These are phyloP conservation scores for Singerocomus inundabilis DNA, from an alignment of 1,284 basidiomycete genomes.

Conservation along the genomic window DNA sequence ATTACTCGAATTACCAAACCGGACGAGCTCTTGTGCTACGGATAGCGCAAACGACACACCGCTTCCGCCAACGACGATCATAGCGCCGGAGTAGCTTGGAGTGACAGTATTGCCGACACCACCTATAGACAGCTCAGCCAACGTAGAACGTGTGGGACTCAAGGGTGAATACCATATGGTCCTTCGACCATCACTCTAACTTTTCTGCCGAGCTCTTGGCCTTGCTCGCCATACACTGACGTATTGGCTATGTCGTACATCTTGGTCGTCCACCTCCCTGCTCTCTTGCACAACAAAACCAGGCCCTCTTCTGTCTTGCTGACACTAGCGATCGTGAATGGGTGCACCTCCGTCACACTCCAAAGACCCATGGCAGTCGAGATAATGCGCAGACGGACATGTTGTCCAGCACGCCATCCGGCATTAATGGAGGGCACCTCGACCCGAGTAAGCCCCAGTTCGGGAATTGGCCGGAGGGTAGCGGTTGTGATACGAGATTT, in stretches of 20 bases:
- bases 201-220: constrained; percentile 38
- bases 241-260: constrained; percentile 56
- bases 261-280: constrained; percentile 62
- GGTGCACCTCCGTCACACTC: constrained; percentile 65
- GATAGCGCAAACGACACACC: constrained; percentile 71
- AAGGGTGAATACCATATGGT: constrained; percentile 56
- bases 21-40: constrained; percentile 61
- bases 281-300: constrained; percentile 60
- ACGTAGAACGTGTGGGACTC: not conserved
- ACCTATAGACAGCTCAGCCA: constrained; percentile 37
- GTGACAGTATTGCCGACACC: constrained; percentile 64
- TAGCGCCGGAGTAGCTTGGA: constrained; percentile 61
- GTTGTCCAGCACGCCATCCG: constrained; percentile 85
- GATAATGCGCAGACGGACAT: constrained; percentile 72
- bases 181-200: constrained; percentile 69
- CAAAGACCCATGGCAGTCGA: constrained; percentile 53
- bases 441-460: constrained; percentile 59
- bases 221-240: constrained; percentile 40
- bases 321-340: constrained; percentile 72
- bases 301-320: constrained; percentile 48
- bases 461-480: constrained; percentile 53
- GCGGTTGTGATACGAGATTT: constrained; percentile 67
- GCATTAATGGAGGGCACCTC: constrained; percentile 59
- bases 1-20: constrained; percentile 45
- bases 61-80: constrained; percentile 71